Evolutionary conservation across 805 yeast species (phyloP), one percentile per base, ranked within the genome.

Genomic region (Metahyphopichia silvanorum): DNA sequence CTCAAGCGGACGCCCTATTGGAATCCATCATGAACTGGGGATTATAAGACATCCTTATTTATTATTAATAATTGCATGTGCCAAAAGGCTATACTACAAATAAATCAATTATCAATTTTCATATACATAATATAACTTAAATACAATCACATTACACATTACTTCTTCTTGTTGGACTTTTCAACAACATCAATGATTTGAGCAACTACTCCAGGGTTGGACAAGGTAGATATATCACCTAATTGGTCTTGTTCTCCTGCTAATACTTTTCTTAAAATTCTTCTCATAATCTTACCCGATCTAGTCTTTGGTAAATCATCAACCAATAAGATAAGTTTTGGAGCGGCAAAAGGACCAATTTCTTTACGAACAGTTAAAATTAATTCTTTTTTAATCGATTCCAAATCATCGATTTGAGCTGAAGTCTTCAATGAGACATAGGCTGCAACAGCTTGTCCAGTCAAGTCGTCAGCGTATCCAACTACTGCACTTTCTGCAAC

Each of bases 281-380:
- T 86, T 74, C 98, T 85, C 95, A 93, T 91, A 57, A 93, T 91
- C 75, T 93, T 93, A 49, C 98, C 98, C 8, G 96, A 87, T 69
- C 98, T 80, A 16, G 98, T 93, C 77, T 91, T 93, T 66, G 98
- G 98, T 61, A 93, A 77, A 57, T 93, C 98, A 39, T 79, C 82
- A 35, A 91, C 95, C 38, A 89, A 66, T 48, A 82, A 69, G 38
- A 89, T 80, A 31, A 80, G 69, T 64, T 89, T 89, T 55, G 98
- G 98, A 36, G 98, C 95, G 14, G 98, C 98, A 64, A 87, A 87
- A 30, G 87, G 87, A 27, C 96, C 96, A 60, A 88, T 88, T 53
- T 83, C 87, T 59, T 86, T 83, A 63, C 98, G 79, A 31, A 93
- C 96, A 41, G 87, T 86, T 63, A 88, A 67, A 37, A 88, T 76